Evolutionary conservation across 306 rosid species (phyloP), one percentile per base, ranked within the genome.

Genomic region (Fragaria ananassa): DNA sequence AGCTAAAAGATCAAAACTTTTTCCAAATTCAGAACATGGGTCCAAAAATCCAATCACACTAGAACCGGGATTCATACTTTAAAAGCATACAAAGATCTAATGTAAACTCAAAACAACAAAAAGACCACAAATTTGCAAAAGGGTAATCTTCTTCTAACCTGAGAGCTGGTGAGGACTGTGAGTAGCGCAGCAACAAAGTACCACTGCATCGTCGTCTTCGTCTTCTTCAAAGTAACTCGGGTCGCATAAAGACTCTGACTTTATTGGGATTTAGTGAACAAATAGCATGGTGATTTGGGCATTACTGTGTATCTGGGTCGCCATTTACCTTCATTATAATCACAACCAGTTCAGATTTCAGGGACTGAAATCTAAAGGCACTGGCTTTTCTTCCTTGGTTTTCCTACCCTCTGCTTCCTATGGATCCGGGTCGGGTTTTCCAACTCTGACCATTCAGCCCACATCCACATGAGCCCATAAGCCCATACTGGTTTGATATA

Each of bases 111-210:
- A 67, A 66, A 47, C 11, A 19, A 42, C 31, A 17, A 10, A 5
- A 27, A 13, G 60, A 18, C 37, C 45, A 5, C 15, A 68, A 75
- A 61, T 23, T 42, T 56, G 10, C 11, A n/a, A n/a, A 46, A 69
- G 58, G 44, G 54, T 49, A 49, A 1, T 69, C 46, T 54, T 54
- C 14, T 25, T 37, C 82, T 21, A 75, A 88, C 91, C 91, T 88
- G 91, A 29, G 91, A 88, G 75, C 91, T 88, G 70, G 91, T 88
- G 62, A 88, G 91, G 63, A 85, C 66, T 46, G 91, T 88, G 85
- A 88, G 91, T 19, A 88, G 81, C 66, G 81, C 80, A n/a, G 91
- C 91, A 31, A 88, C 89, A 45, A 76, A 79, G 83, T 88, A 88
- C 91, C 91, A 88, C 84, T 83, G 87, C 91, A 88, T 85, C 82